These are phyloP conservation scores for Aspergillus tanneri DNA, from an alignment of 2,329 filamentous ascomycete species.

Conservation along the genomic window DNA sequence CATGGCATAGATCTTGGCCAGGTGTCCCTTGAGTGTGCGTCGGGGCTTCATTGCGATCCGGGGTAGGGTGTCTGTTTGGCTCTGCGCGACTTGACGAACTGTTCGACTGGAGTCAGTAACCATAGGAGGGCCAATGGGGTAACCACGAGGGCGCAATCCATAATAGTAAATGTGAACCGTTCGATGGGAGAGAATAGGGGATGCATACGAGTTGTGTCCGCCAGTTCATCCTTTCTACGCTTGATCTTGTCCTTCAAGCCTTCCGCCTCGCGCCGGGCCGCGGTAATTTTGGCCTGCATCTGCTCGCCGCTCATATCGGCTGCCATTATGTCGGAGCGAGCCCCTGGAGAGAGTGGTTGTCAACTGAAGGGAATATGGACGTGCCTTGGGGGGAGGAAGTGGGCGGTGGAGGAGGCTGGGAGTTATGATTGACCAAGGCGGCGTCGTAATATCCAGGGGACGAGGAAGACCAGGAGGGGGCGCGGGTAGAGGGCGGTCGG, in stretches of 20 bases:
- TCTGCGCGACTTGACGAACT: conserved; percentile 91
- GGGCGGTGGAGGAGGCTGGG: conserved; percentile 13
- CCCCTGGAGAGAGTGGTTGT: conserved; percentile 26
- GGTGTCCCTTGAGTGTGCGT: conserved; percentile 92
- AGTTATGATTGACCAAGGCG: conserved; percentile 40
- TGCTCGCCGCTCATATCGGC: conserved; percentile 53
- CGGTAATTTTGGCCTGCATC: conserved; percentile 91
- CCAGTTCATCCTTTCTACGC: conserved; percentile 99
- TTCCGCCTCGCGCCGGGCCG: conserved; percentile 94
- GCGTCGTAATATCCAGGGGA: conserved; percentile 22
- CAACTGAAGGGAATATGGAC: conserved; percentile 17
- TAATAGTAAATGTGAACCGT: conserved; percentile 1
- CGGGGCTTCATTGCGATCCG: conserved; percentile 97
- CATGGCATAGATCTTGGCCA: conserved; percentile 99
- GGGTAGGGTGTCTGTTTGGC: conserved; percentile 87
- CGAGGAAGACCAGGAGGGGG: conserved; percentile 12
- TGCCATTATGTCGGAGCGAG: conserved; percentile 40
- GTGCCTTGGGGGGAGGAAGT: neutral
- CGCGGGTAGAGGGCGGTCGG: conserved; percentile 13
- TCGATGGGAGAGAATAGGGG: conserved; percentile 16
- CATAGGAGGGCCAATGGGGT: conserved; percentile 7
- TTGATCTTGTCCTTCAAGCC: conserved; percentile 98
- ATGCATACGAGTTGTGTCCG: conserved; percentile 90
- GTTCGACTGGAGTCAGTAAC: conserved; percentile 30
- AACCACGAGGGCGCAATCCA: conserved; percentile 9